Evolutionary conservation across 108 stramenopile genomes (phyloP).

Genomic region (Cyclotella cryptica): DNA sequence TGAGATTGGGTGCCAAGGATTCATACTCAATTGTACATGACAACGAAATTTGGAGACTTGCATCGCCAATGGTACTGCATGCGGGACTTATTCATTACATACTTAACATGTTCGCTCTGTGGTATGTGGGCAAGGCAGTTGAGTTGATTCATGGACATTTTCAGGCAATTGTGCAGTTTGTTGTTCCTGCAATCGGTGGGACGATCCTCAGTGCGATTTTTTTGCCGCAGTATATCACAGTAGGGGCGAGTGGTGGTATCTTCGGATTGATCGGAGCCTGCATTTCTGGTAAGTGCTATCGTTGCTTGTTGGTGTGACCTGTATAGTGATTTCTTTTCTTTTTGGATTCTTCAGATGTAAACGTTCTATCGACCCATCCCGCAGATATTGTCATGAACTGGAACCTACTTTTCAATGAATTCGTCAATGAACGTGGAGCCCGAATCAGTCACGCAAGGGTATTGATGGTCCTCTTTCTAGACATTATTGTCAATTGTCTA

Average conservation of each 20-base stretch:
- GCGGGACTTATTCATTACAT: conserved; percentile 95
- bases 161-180: conserved; percentile 71
- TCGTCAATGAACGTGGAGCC: conserved; percentile 75
- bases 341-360: neutral
- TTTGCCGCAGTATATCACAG: conserved; percentile 90
- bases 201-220: conserved; percentile 90
- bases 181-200: conserved; percentile 85
- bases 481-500: conserved; percentile 83
- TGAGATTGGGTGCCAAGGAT: conserved; percentile 90
- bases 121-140: conserved; percentile 91
- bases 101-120: conserved; percentile 90
- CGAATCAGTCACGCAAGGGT: conserved; percentile 76
- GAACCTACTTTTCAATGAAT: conserved; percentile 82
- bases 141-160: conserved; percentile 88
- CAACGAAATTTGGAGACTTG: conserved; percentile 80
- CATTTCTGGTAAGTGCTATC: conserved; percentile 49
- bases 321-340: neutral
- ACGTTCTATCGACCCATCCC: neutral
- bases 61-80: conserved; percentile 92
- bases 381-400: conserved; percentile 93
- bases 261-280: conserved; percentile 94
- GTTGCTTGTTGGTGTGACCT: neutral
- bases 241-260: conserved; percentile 93
- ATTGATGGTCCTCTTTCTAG: conserved; percentile 71
- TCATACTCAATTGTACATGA: conserved; percentile 88